Evolutionary conservation across 139 green algal genomes (phyloP).

Genomic region (Yamagishiella unicocca): DNA sequence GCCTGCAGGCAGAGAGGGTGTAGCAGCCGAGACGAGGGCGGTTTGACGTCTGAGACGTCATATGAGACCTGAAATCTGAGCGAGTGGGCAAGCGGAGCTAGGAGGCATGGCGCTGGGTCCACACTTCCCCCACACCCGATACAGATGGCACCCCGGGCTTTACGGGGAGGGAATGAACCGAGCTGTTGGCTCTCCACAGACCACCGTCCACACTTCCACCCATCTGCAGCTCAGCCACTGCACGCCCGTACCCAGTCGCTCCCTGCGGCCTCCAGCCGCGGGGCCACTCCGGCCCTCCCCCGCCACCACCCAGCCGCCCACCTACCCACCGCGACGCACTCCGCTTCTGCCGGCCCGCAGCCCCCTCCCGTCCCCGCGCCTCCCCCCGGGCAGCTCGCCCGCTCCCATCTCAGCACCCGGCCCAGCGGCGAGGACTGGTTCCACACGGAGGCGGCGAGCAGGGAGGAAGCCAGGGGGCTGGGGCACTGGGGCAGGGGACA

Average conservation of each 20-base stretch:
- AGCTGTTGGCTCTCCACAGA: too few relatives aligned
- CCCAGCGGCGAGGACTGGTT: not conserved
- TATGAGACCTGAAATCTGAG: too few relatives aligned
- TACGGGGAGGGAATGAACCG: too few relatives aligned
- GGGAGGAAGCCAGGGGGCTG: not conserved
- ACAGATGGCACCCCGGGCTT: too few relatives aligned
- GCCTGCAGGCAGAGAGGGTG: not conserved
- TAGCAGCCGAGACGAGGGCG: not conserved
- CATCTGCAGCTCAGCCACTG: too few relatives aligned
- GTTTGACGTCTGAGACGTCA: too few relatives aligned
- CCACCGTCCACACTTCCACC: too few relatives aligned
- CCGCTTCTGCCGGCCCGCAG: conserved; percentile 21
- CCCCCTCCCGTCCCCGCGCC: not conserved
- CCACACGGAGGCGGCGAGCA: not conserved
- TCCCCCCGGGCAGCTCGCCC: not conserved
- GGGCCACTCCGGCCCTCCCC: not conserved
- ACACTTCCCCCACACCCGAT: too few relatives aligned
- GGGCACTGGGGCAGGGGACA: not conserved
- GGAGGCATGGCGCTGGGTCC: too few relatives aligned
- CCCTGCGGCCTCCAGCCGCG: not conserved
- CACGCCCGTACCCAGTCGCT: too few relatives aligned
- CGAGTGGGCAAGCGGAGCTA: too few relatives aligned
- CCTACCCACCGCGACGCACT: conserved; percentile 29
- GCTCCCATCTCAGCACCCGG: not conserved
- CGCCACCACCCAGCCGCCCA: not conserved